phyloP scores from a whole-genome alignment of 495 filamentous ascomycete species.

The Neurospora tetraspora region DNA sequence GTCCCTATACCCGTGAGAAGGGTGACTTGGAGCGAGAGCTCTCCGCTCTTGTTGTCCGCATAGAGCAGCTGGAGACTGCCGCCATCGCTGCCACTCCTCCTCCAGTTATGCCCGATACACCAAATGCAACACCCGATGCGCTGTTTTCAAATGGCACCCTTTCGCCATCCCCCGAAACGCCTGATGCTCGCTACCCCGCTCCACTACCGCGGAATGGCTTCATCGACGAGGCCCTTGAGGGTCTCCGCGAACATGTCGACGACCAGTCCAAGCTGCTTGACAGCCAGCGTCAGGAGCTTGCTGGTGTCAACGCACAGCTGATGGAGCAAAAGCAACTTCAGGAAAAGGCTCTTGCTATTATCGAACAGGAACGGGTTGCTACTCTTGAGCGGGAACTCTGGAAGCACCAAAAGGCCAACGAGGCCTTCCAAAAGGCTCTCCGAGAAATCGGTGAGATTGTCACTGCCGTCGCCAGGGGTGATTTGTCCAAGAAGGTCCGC shows the following conservation, averaged over 20 bases:
- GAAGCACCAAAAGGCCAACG: slow-evolving; percentile 96
- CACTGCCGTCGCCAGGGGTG: slow-evolving; percentile 88
- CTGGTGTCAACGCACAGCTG: slow-evolving; percentile 56
- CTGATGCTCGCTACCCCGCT: slow-evolving; percentile 11
- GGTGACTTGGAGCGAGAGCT: slow-evolving; percentile 60
- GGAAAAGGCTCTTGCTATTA: slow-evolving; percentile 46
- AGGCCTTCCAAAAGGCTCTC: slow-evolving; percentile 95
- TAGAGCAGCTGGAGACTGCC: slow-evolving; percentile 58
- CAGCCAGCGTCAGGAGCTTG: slow-evolving; percentile 60
- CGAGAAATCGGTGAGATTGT: slow-evolving; percentile 96
- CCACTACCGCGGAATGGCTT: slow-evolving; percentile 24
- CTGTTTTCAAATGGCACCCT: slow-evolving; percentile 40
- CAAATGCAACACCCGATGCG: slow-evolving; percentile 44
- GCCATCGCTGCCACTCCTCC: slow-evolving; percentile 36
- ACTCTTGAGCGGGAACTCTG: slow-evolving; percentile 78
- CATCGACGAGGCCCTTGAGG: slow-evolving; percentile 60
- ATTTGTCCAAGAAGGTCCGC: slow-evolving; percentile 94
- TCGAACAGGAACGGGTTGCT: slow-evolving; percentile 44
- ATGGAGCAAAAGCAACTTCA: slow-evolving; percentile 56
- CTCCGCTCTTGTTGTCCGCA: slow-evolving; percentile 52
- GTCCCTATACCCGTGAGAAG: slow-evolving; percentile 52
- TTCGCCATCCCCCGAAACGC: slow-evolving; percentile 1
- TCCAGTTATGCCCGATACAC: slow-evolving; percentile 48
- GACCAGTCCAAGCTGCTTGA: slow-evolving; percentile 71
- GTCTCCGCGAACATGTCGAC: slow-evolving; percentile 63